Conservation (phyloP, 1,284 basidiomycete genomes). For the Heterobasidion annosum region DNA sequence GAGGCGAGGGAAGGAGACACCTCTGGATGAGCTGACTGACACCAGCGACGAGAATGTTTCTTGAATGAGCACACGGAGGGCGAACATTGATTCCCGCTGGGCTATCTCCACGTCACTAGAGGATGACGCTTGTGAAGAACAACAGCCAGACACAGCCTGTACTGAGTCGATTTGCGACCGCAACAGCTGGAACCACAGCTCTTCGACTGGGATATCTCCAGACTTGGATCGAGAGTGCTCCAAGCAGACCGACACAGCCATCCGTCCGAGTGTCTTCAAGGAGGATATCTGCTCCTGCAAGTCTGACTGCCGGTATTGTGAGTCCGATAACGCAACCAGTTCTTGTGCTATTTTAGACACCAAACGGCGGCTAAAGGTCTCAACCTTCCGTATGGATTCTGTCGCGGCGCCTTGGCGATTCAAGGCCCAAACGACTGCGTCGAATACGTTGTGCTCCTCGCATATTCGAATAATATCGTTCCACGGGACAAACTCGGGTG, state of each 20-base stretch:
- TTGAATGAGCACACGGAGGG: conserved; percentile 72
- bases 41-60: conserved; percentile 82
- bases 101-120: conserved; percentile 13
- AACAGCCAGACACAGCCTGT: conserved; percentile 53
- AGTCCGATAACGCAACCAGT: conserved; percentile 21
- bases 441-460: conserved; percentile 57
- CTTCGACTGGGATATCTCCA: conserved; percentile 55
- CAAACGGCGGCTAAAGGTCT: conserved; percentile 48
- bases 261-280: conserved; percentile 47
- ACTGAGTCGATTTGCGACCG: conserved; percentile 76
- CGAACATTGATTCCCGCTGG: conserved; percentile 30
- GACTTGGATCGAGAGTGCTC: conserved; percentile 45
- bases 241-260: conserved; percentile 60
- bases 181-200: conserved; percentile 87
- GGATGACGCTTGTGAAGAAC: conserved; percentile 18
- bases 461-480: conserved; percentile 51
- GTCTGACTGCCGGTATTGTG: conserved; percentile 4
- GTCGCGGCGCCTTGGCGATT: conserved; percentile 57
- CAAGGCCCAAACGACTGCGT: conserved; percentile 80
- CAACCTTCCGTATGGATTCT: conserved; percentile 62
- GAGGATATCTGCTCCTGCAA: conserved; percentile 24
- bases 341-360: conserved; percentile 41
- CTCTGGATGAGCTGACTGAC: conserved; percentile 73
- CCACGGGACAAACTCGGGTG: conserved; percentile 51
- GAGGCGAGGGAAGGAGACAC: conserved; percentile 83